Evolutionary conservation across 1,139 yeast genomes (phyloP), one percentile per base, ranked within the genome.

Genomic region (Saccharomyces hybrid): DNA sequence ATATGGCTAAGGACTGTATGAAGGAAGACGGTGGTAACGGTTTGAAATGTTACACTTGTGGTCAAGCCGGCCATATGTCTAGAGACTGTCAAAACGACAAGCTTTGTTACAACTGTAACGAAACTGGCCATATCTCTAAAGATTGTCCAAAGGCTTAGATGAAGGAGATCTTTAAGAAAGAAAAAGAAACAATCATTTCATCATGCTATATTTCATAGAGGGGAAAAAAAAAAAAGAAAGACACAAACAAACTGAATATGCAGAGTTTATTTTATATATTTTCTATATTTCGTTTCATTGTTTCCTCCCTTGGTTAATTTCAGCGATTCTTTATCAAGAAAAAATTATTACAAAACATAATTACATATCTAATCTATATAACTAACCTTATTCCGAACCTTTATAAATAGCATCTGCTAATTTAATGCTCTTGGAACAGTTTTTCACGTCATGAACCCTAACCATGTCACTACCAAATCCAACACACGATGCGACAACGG

Each of bases 51-150:
- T 90, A 88, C 78, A 88, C 95, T 56, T 90, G 97, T 74, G 96
- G 96, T 64, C 84, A 85, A 73, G 77, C 81, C 61, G 96, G 96
- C 54, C 97, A 90, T 76, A 80, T 89, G 65, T 84, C 95, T 60
- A 88, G 83, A 73, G 96, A 87, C 62, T 90, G 97, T 74, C 73
- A 81, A 62, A 72, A 71, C 56, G 73, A 77, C 63, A 81, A 81
- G 77, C 82, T 88, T 59, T 86, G 95, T 75, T 86, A 83, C 81
- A 86, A 85, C 76, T 90, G 96, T 76, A 95, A 96, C 70, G 87
- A 85, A 74, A 76, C 84, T 61, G 96, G 96, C 65, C 96, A 89
- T 77, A 82, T 88, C 68, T 95, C 96, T 58, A 93, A 86, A 72
- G 85, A 82, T 70, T 89, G 96, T 73, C 78, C 83, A 52, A 52